Base-by-base conservation (phyloP, 805 yeast species). In the Candida schatavii region DNA sequence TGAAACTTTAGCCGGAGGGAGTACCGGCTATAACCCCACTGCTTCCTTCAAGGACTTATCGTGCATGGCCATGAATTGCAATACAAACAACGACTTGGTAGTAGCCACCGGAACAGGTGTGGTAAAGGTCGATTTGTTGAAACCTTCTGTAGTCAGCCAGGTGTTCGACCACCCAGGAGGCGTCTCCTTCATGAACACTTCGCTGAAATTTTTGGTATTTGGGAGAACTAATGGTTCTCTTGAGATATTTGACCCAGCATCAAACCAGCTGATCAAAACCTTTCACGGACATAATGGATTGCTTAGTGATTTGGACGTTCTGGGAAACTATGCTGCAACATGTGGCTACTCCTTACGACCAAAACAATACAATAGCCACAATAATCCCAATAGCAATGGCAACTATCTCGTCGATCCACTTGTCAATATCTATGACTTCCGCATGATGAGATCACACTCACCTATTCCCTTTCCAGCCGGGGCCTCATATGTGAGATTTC, bases 381-480 rank as follows among this genome's bases (percentile, higher is more conserved):
- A 45, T 37, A 46, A 32, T 13, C 15, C n/a, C 19, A 18, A 26
- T 33, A 17, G 7, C 29, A 18, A 33, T 10, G 43, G 42, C 6
- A 46, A 46, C 32, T 62, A 50, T 39, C 52, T 68, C 43, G 68
- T 62, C 20, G 98, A 93, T 56, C 91, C 96, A 0, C 72, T 91
- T 46, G 89, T 91, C 17, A 83, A 83, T 49, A 80, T 88, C 17
- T 88, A 80, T 59, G 98, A 93, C 59, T 59, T 88, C 23, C 74
- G 95, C 46, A 76, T 80, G 43, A 70, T 86, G 78, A 75, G 78
- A 40, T 75, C 89, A 2, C 62, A 83, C 42, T 70, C 95, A 0
- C 97, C 97, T 3, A 72, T 91, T 5, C 80, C 97, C 3, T 88
- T 89, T 54, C 89, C 93, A 0, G 83, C 89, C 0, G 97, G 97